Evolutionary conservation across 2,329 filamentous ascomycete species (phyloP).

Genomic region (Beauveria sp.): DNA sequence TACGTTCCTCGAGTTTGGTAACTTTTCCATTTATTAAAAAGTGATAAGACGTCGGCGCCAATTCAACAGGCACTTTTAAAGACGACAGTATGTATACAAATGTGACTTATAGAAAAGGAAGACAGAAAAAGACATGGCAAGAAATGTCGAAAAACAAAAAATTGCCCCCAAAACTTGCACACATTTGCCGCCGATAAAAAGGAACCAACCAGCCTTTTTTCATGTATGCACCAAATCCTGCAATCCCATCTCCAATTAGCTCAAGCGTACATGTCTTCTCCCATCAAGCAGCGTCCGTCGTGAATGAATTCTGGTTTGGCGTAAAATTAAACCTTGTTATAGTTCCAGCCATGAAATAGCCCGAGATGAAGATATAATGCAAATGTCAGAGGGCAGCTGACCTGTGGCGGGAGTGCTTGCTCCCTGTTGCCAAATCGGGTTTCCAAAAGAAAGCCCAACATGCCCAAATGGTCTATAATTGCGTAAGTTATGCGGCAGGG

Average conservation of each 20-base stretch:
- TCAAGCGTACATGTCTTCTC: not conserved
- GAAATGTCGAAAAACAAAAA: not conserved
- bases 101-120: not conserved
- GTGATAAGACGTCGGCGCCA: not conserved
- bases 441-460: not conserved
- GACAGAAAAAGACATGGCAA: not conserved
- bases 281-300: not conserved
- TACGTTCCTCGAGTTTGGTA: not conserved
- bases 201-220: not conserved
- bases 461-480: not conserved
- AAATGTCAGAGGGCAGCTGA: constrained; percentile 9
- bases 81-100: constrained; percentile 3
- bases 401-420: not conserved
- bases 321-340: not conserved
- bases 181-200: not conserved
- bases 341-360: not conserved
- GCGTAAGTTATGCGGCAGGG: not conserved
- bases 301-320: not conserved
- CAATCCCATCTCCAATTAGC: not conserved
- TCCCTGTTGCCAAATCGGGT: constrained; percentile 5
- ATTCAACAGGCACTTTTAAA: not conserved
- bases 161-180: not conserved
- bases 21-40: not conserved
- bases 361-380: not conserved
- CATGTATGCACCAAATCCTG: not conserved